Conservation (phyloP, 441 rosid species). For the Gossypium lobatum region DNA sequence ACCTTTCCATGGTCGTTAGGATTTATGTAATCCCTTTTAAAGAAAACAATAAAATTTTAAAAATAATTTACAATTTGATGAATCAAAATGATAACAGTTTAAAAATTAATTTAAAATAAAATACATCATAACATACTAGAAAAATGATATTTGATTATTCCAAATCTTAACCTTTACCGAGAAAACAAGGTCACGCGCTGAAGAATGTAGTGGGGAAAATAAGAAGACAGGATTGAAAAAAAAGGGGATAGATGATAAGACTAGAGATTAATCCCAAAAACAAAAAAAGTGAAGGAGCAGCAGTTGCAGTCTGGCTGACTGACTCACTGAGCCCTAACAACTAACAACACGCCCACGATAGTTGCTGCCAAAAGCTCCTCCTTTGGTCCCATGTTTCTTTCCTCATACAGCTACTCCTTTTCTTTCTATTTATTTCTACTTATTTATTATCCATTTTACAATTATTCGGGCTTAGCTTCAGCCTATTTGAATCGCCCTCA, state of each 20-base stretch:
- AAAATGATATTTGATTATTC: too few relatives aligned
- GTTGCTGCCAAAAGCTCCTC: not conserved
- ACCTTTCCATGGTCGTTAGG: too few relatives aligned
- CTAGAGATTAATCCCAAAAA: not conserved
- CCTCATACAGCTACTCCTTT: not conserved
- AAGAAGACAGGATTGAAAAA: not conserved
- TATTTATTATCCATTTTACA: not conserved
- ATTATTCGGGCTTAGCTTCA: too few relatives aligned
- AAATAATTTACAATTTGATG: too few relatives aligned
- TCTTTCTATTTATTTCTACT: not conserved
- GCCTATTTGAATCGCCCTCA: too few relatives aligned
- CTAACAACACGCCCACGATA: not conserved
- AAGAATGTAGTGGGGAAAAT: not conserved
- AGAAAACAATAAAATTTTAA: too few relatives aligned
- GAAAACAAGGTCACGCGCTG: not conserved
- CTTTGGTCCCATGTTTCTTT: not conserved
- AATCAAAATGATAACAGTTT: too few relatives aligned
- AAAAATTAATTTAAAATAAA: too few relatives aligned
- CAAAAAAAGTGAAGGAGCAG: not conserved
- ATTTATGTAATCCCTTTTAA: too few relatives aligned
- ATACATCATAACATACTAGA: too few relatives aligned
- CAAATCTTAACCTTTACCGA: too few relatives aligned
- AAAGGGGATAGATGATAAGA: not conserved
- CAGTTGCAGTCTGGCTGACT: conserved; percentile 1
- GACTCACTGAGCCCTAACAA: conserved; percentile 38